phyloP scores from a whole-genome alignment of 108 stramenopile species.

The Chaetoceros muelleri region DNA sequence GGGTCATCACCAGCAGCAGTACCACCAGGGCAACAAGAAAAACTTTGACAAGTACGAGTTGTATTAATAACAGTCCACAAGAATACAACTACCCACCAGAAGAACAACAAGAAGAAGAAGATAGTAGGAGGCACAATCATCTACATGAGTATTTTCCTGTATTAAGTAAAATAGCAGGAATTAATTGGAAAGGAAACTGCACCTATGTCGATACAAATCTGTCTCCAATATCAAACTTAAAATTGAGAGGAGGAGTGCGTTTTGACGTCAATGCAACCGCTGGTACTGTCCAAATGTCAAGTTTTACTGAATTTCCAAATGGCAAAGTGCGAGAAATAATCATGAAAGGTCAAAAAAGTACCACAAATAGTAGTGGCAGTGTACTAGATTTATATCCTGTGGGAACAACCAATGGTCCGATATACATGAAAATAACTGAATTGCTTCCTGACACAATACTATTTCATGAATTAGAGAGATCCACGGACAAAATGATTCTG shows the following conservation, averaged over 20 bases:
- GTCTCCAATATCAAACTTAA: slow-evolving; percentile 5
- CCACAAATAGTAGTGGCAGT: background rate
- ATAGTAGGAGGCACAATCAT: too few relatives aligned
- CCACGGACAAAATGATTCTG: slow-evolving; percentile 12
- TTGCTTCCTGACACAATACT: slow-evolving; percentile 19
- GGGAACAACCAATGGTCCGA: slow-evolving; percentile 1
- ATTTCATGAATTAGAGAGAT: slow-evolving; percentile 17
- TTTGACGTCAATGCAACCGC: slow-evolving; percentile 13
- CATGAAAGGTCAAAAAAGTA: slow-evolving; percentile 4
- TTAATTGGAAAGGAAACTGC: slow-evolving; percentile 13
- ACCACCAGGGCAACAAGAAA: too few relatives aligned
- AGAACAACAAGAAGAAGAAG: too few relatives aligned
- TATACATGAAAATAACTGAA: slow-evolving; percentile 16
- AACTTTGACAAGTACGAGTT: too few relatives aligned
- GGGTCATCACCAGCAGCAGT: too few relatives aligned
- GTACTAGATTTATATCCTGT: slow-evolving; percentile 11
- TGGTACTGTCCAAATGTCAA: slow-evolving; percentile 4
- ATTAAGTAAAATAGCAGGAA: slow-evolving; percentile 14
- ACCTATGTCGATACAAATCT: slow-evolving; percentile 15
- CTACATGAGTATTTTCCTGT: too few relatives aligned
- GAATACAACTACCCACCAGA: too few relatives aligned
- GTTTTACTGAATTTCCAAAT: slow-evolving; percentile 10
- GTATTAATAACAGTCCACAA: too few relatives aligned
- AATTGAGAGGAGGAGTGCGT: slow-evolving; percentile 12
- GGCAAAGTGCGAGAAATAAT: slow-evolving; percentile 7